Conservation (phyloP, 495 filamentous ascomycete species). For the Penicillium egyptiacum region DNA sequence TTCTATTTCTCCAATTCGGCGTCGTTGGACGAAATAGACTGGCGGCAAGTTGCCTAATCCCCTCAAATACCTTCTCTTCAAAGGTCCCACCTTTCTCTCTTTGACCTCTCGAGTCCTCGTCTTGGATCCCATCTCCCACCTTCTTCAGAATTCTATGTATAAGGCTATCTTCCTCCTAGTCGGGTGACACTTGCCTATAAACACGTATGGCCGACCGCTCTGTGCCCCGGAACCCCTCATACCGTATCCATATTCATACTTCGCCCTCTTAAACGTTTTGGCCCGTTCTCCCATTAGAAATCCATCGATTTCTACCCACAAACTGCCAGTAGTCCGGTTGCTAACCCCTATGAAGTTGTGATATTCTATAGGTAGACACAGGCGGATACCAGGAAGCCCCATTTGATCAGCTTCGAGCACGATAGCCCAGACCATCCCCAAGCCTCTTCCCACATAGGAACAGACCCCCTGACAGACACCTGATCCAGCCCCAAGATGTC, state of each 20-base stretch:
- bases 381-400: neutral
- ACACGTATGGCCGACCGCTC: conserved; percentile 20
- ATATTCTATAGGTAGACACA: neutral
- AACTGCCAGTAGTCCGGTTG: neutral
- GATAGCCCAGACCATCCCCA: neutral
- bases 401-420: neutral
- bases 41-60: neutral
- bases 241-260: neutral
- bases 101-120: neutral
- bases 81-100: neutral
- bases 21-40: neutral
- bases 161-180: neutral
- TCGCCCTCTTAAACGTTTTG: neutral
- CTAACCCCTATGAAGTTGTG: neutral
- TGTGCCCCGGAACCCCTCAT: neutral
- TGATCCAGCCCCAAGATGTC: neutral
- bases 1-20: neutral
- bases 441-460: neutral
- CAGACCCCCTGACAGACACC: neutral
- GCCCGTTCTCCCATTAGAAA: neutral
- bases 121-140: neutral
- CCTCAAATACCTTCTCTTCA: neutral
- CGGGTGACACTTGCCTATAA: neutral
- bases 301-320: neutral
- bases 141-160: neutral